Base-by-base conservation (phyloP, 2,329 filamentous ascomycete genomes). In the Fusarium humuli region DNA sequence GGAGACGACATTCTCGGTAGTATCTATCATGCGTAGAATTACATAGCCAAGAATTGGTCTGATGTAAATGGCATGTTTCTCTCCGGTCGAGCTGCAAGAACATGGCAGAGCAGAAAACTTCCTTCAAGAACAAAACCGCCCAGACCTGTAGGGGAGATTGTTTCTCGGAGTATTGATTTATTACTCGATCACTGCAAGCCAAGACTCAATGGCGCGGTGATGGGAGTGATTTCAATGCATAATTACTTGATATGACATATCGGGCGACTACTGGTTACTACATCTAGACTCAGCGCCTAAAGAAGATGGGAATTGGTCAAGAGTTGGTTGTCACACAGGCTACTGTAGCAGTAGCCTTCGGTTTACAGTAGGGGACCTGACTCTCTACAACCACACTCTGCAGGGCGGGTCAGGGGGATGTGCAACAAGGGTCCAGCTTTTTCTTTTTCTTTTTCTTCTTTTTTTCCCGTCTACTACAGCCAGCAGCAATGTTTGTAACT, bases 151-250 rank as follows among this genome's bases (percentile, higher is more conserved):
- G 34, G 34, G 34, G 34, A 47, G 56, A 48, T 54, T 45, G 47
- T 58, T 49, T 62, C 49, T 59, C 47, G 25, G 25, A 63, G 48
- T 48, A 37, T n/a, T 37, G 34, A 37, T 37, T 37, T 37, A 37
- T 61, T 56, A 56, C 30, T 45, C 55, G 22, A 34, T 42, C 50
- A 73, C 65, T 53, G 18, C 48, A 41, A 57, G 73, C 73, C 72
- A 73, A 72, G 73, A 56, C 41, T 61, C 61, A 63, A 75, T 66
- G 65, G 73, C 65, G 65, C 57, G 69, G 73, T 76, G 73, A 76
- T 68, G 63, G 53, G 37, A 52, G 50, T 64, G 64, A 63, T 65
- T 47, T 12, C 34, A 57, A 55, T 75, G 73, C 73, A 75, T 73
- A 65, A 60, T 50, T 49, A 49, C 50, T 59, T 48, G 49, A 68